phyloP scores from a whole-genome alignment of 1,284 basidiomycete species.

The Porphyrellus sp. region DNA sequence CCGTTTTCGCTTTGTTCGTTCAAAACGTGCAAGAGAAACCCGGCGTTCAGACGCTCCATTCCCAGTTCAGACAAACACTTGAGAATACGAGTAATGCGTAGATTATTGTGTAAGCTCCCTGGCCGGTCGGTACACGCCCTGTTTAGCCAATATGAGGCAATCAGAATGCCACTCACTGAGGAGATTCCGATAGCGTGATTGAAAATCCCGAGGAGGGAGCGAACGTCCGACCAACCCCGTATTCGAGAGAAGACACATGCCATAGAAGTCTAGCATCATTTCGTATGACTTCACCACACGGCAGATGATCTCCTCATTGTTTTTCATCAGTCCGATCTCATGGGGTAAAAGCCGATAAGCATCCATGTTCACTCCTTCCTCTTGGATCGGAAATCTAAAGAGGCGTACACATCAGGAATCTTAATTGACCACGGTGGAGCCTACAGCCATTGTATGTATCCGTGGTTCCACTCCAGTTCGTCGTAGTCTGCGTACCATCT shows the following conservation, averaged over 20 bases:
- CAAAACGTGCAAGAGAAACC: conserved; percentile 67
- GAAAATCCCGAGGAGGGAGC: conserved; percentile 38
- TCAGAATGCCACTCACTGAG: conserved; percentile 46
- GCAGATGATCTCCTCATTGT: conserved; percentile 45
- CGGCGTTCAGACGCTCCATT: conserved; percentile 58
- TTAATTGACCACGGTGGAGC: conserved; percentile 26
- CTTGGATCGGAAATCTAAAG: conserved; percentile 62
- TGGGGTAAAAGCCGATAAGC: conserved; percentile 65
- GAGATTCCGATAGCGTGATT: conserved; percentile 59
- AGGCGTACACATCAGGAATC: conserved; percentile 1
- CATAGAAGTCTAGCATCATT: conserved; percentile 75
- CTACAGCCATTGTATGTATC: conserved; percentile 74
- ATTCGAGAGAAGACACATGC: conserved; percentile 56
- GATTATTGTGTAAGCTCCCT: conserved; percentile 71
- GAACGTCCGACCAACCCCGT: conserved; percentile 55
- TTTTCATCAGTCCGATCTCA: conserved; percentile 61
- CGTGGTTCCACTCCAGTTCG: conserved; percentile 66
- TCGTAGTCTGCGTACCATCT: conserved; percentile 66
- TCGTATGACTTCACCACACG: conserved; percentile 60
- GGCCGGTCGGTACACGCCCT: conserved; percentile 1
- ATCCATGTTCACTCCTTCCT: conserved; percentile 65
- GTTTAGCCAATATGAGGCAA: not conserved
- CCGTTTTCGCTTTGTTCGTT: conserved; percentile 63
- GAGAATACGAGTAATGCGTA: conserved; percentile 74
- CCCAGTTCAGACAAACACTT: conserved; percentile 72